Evolutionary conservation across 768 basidiomycete species (phyloP).

Genomic region (Mycena venus): DNA sequence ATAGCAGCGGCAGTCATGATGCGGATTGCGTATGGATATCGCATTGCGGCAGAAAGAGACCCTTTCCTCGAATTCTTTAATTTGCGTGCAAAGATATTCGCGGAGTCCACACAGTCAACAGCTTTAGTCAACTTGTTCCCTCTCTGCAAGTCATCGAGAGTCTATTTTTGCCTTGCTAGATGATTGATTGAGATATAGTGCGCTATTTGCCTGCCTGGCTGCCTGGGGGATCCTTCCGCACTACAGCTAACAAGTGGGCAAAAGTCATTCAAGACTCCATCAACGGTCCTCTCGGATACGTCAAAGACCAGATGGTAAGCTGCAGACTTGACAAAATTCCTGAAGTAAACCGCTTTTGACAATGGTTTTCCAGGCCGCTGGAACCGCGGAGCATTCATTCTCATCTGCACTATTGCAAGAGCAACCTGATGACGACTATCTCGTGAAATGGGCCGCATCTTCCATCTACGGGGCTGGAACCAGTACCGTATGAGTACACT

Average conservation of each 20-base stretch:
- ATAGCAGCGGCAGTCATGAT: too few species aligned
- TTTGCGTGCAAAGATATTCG: background rate
- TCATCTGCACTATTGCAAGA: background rate
- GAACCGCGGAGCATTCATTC: background rate
- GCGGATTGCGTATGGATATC: background rate
- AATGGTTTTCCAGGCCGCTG: background rate
- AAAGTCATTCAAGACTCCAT: background rate
- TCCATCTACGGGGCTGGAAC: conserved; percentile 53
- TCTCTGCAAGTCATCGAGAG: background rate
- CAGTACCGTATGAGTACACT: conserved; percentile 34
- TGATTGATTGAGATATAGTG: background rate
- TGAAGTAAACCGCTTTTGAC: background rate
- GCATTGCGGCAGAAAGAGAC: background rate
- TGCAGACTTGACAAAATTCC: background rate
- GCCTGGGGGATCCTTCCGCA: background rate
- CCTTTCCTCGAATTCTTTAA: background rate
- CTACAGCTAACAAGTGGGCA: background rate
- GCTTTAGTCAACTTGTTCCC: background rate
- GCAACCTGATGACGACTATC: conserved; percentile 33
- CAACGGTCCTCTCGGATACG: background rate
- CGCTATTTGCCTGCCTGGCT: background rate
- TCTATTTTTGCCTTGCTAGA: background rate
- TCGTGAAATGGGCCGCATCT: conserved; percentile 44
- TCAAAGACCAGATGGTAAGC: background rate
- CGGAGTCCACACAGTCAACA: background rate